phyloP scores from a whole-genome alignment of 768 basidiomycete species.

The Phlebiopsis flavidoalba region DNA sequence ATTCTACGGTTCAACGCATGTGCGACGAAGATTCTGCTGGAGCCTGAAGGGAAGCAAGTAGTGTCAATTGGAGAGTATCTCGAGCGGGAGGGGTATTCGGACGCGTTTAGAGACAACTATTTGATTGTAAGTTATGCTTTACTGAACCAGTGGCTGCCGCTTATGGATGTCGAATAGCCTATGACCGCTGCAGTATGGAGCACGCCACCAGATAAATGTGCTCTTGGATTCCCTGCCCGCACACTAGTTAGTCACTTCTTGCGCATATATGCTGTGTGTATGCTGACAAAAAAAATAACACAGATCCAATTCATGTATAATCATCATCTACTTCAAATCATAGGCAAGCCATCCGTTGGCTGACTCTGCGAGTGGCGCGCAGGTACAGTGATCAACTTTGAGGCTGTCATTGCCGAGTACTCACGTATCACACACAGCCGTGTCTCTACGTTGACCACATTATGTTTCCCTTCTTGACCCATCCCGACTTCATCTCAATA shows the following conservation, averaged over 20 bases:
- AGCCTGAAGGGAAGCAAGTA: conserved; percentile 14
- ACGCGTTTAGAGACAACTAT: conserved; percentile 68
- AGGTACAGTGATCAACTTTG: conserved; percentile 38
- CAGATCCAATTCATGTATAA: conserved; percentile 71
- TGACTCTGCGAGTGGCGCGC: conserved; percentile 68
- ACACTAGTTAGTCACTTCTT: conserved; percentile 42
- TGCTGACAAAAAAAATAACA: not conserved
- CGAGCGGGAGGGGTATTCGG: conserved; percentile 59
- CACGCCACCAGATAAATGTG: conserved; percentile 65
- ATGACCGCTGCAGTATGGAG: conserved; percentile 70
- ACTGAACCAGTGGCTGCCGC: not conserved
- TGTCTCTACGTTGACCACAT: conserved; percentile 67
- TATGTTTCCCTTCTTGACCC: conserved; percentile 51
- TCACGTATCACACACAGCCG: no score
- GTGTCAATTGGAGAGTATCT: conserved; percentile 52
- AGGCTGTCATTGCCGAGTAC: no score
- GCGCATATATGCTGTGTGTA: not conserved
- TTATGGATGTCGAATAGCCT: conserved; percentile 2
- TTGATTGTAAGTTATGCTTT: conserved; percentile 52
- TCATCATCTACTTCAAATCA: conserved; percentile 68
- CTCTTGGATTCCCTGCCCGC: conserved; percentile 63
- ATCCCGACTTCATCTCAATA: conserved; percentile 51
- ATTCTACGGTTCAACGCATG: conserved; percentile 70
- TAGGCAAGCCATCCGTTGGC: conserved; percentile 66
- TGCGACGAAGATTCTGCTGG: conserved; percentile 42